phyloP scores from a whole-genome alignment of 2,329 filamentous ascomycete species.

The Polytolypa hystricis region DNA sequence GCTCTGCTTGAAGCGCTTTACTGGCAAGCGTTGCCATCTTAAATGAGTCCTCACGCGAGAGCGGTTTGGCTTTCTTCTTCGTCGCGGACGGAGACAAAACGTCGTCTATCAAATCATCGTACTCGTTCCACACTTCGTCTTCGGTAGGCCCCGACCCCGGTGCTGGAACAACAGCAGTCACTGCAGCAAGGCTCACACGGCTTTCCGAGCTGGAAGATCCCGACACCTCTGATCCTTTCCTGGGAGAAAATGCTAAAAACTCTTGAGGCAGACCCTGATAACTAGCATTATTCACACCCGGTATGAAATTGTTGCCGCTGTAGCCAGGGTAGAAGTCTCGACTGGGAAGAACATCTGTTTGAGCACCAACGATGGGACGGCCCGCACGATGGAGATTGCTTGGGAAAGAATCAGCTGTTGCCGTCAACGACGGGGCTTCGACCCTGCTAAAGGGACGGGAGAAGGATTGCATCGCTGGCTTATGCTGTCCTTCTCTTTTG shows the following conservation, averaged over 20 bases:
- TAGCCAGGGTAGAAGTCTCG: constrained; percentile 16
- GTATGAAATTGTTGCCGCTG: no score
- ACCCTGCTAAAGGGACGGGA: constrained; percentile 62
- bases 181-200: constrained; percentile 48
- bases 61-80: constrained; percentile 17
- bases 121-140: constrained; percentile 91
- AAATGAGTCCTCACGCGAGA: constrained; percentile 18
- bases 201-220: constrained; percentile 51
- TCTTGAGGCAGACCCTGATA: constrained; percentile 39
- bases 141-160: constrained; percentile 55
- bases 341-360: constrained; percentile 17
- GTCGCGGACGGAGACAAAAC: constrained; percentile 40
- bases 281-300: constrained; percentile 24
- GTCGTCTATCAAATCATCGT: constrained; percentile 75
- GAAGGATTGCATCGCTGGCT: constrained; percentile 66
- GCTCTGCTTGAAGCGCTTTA: constrained; percentile 26
- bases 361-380: constrained; percentile 14
- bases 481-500: constrained; percentile 50
- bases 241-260: constrained; percentile 63
- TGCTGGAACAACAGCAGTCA: constrained; percentile 55
- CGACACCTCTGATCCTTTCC: constrained; percentile 59
- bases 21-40: constrained; percentile 29
- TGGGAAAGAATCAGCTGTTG: constrained; percentile 16
- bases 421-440: constrained; percentile 32
- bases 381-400: constrained; percentile 17